Conservation (phyloP, 768 basidiomycete species). For the Saitozyma sp. region DNA sequence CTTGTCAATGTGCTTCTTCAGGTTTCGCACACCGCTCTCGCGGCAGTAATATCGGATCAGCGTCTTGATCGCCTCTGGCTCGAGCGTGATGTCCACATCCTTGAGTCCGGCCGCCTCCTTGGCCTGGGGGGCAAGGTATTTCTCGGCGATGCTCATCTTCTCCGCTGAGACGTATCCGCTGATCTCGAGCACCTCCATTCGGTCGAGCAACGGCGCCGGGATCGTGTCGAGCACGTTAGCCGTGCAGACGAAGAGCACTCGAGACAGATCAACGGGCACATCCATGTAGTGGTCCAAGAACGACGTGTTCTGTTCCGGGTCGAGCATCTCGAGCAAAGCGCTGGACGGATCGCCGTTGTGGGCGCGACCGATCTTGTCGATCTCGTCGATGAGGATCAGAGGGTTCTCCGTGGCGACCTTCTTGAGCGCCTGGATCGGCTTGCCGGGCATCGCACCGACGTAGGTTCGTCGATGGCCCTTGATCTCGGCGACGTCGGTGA, state of each 20-base stretch:
- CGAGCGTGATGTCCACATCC: conserved; percentile 76
- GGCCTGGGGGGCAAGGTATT: conserved; percentile 88
- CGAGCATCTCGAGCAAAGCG: conserved; percentile 87
- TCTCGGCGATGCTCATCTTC: conserved; percentile 80
- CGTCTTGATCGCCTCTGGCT: conserved; percentile 72
- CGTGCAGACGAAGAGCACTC: conserved; percentile 96
- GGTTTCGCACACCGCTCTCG: conserved; percentile 91
- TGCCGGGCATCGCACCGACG: conserved; percentile 88
- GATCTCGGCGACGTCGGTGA: conserved; percentile 98
- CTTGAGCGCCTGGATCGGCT: conserved; percentile 91
- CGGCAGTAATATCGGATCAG: conserved; percentile 97
- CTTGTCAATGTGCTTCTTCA: conserved; percentile 99
- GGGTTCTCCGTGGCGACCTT: conserved; percentile 92
- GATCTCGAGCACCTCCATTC: conserved; percentile 96
- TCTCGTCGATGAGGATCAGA: conserved; percentile 88
- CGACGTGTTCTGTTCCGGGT: conserved; percentile 90
- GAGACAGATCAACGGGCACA: conserved; percentile 91
- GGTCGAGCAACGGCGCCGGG: conserved; percentile 86
- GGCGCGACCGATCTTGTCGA: conserved; percentile 84
- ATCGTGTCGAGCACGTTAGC: conserved; percentile 93
- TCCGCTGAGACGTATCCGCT: conserved; percentile 93
- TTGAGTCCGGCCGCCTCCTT: conserved; percentile 86
- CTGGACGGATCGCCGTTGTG: conserved; percentile 90
- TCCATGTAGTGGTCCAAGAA: conserved; percentile 98
- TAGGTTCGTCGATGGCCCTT: conserved; percentile 98